Base-by-base conservation (phyloP, 1,284 basidiomycete species). In the Stereum hirsutum region DNA sequence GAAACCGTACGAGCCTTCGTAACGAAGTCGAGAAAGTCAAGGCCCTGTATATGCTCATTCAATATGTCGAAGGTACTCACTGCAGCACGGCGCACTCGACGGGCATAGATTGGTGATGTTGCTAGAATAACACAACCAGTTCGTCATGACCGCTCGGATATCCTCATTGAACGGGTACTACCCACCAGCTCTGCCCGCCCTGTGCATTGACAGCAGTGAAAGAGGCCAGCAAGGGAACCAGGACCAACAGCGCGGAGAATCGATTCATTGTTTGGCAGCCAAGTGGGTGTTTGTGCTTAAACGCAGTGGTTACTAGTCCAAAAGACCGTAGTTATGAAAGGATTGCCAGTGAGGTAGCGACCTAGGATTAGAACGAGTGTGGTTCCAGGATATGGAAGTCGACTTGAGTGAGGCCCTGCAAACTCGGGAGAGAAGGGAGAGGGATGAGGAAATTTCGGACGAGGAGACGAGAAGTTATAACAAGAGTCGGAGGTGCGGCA, bases 41-140 rank as follows among this genome's bases (percentile, higher is more conserved):
- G n/a, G n/a, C n/a, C n/a, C 38, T 25, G 27, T 25, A 27, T 25
- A 15, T 36, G 27, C 36, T 24, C 17, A 24, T 28, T 21, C 38
- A 28, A 14, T n/a, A 10, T 24, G 24, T 45, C 21, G 10, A 38
- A 24, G 19, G 11, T 31, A 66, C 74, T 48, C 57, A 79, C 78
- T 81, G 64, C 86, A 88, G 58, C 85, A 89, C 5, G 86, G 85
- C 2, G 73, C 72, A 11, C 64, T 60, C 1, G 66, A 54, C 14
- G 76, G 69, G 54, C 86, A 88, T 2, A 52, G 65, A 12, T 51
- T 65, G 5, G 74, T 78, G 30, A 57, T 54, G 53, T 78, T 81
- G 57, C 80, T 81, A 46, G 19, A 39, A n/a, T 23, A 31, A 40
- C 10, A 30, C 33, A 12, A 17, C 25, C 7, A 27, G 41, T 30